phyloP scores from a whole-genome alignment of 2,329 filamentous ascomycete species.

The Pseudogymnoascus sp. region DNA sequence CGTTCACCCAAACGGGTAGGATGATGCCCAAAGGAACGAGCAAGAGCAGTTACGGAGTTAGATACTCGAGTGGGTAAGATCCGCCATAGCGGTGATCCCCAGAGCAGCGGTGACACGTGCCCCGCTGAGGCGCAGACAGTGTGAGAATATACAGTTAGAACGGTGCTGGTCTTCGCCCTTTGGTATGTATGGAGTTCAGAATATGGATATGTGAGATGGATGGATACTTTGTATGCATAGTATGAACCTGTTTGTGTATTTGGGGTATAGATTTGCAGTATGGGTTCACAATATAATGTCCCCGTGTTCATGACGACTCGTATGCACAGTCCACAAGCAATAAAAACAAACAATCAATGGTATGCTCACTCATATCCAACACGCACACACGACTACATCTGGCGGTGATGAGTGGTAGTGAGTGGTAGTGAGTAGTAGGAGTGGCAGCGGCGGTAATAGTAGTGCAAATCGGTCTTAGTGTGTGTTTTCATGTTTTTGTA shows the following conservation, averaged over 20 bases:
- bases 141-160: neutral
- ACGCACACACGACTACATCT: neutral
- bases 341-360: neutral
- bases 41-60: neutral
- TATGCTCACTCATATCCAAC: too few relatives aligned
- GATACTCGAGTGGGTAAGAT: neutral
- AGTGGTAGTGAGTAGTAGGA: neutral
- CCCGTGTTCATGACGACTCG: neutral
- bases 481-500: neutral
- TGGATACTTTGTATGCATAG: neutral
- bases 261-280: neutral
- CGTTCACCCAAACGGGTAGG: neutral
- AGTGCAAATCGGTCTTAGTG: neutral
- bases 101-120: slow-evolving; percentile 3
- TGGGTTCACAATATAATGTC: neutral
- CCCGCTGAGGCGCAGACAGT: neutral
- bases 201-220: neutral
- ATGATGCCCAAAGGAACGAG: neutral
- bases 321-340: neutral
- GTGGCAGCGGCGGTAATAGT: neutral
- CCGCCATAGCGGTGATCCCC: neutral
- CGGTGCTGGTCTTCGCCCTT: neutral
- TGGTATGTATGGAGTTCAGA: neutral
- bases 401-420: neutral
- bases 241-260: neutral